phyloP scores from a whole-genome alignment of 164 flowering plant species.

The Umbilicus rupestris region DNA sequence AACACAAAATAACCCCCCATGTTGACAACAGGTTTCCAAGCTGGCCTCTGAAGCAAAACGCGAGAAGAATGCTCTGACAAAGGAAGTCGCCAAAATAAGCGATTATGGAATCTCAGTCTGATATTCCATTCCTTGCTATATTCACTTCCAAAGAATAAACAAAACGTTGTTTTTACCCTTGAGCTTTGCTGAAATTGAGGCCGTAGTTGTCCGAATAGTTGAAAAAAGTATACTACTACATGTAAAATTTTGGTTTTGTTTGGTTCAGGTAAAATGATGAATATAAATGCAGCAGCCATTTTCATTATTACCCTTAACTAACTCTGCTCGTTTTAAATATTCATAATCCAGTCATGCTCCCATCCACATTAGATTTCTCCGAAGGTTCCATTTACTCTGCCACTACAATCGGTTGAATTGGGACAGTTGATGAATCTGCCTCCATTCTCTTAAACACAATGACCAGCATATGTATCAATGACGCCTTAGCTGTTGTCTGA shows the following conservation, averaged over 20 bases:
- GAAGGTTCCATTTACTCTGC: slow-evolving; percentile 90
- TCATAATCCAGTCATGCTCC: no score
- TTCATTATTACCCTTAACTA: no score
- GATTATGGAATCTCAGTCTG: slow-evolving; percentile 77
- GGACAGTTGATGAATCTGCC: slow-evolving; percentile 91
- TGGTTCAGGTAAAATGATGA: no score
- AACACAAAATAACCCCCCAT: background rate
- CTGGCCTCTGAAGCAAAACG: slow-evolving; percentile 57
- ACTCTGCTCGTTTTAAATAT: no score
- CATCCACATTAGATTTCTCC: no score
- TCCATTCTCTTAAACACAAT: slow-evolving; percentile 97
- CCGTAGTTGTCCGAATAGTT: no score
- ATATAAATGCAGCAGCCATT: no score
- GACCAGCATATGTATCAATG: slow-evolving; percentile 89
- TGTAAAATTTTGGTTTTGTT: no score
- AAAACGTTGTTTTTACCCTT: no score
- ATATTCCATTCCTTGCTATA: slow-evolving; percentile 12
- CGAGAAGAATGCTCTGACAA: slow-evolving; percentile 42
- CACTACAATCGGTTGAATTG: slow-evolving; percentile 93
- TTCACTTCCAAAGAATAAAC: no score
- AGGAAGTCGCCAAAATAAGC: slow-evolving; percentile 74
- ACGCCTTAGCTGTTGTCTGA: slow-evolving; percentile 95
- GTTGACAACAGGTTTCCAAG: slow-evolving; percentile 44
- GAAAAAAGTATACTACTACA: no score
- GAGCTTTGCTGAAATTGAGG: no score